phyloP scores from a whole-genome alignment of 2,329 filamentous ascomycete species.

The Cladorrhinum sp. region DNA sequence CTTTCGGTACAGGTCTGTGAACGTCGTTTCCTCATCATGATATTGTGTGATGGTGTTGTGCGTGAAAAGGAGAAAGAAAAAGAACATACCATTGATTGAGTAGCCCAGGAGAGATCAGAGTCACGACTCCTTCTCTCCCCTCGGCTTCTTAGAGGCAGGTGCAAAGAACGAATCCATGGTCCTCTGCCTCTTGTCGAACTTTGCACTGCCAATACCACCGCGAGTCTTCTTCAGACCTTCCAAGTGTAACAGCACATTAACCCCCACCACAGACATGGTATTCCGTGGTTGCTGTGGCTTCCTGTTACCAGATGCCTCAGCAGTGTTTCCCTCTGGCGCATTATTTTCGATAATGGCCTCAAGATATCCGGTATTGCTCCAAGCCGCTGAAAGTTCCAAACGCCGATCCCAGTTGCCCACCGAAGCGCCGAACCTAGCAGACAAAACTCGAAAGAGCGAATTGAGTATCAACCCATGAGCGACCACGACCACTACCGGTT shows the following conservation, averaged over 20 bases:
- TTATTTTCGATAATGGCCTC: slow-evolving; percentile 26
- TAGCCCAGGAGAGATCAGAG: not conserved
- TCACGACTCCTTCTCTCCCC: slow-evolving; percentile 29
- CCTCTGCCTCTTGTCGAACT: slow-evolving; percentile 71
- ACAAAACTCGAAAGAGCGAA: slow-evolving; percentile 62
- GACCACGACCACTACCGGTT: slow-evolving; percentile 61
- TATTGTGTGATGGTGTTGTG: slow-evolving; percentile 36
- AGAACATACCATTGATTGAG: slow-evolving; percentile 39
- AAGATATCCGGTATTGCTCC: slow-evolving; percentile 54
- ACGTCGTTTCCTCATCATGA: slow-evolving; percentile 68
- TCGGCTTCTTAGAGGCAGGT: slow-evolving; percentile 47
- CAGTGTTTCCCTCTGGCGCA: not conserved
- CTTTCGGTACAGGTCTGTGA: slow-evolving; percentile 85
- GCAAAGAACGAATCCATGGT: slow-evolving; percentile 74
- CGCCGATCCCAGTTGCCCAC: slow-evolving; percentile 14
- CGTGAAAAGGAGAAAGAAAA: slow-evolving; percentile 22
- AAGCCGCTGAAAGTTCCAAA: slow-evolving; percentile 35
- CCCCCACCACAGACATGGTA: slow-evolving; percentile 47
- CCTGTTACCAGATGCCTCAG: slow-evolving; percentile 13
- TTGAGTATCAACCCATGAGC: slow-evolving; percentile 81
- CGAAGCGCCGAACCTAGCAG: slow-evolving; percentile 47
- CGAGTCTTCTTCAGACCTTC: slow-evolving; percentile 71
- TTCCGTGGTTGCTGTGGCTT: slow-evolving; percentile 7
- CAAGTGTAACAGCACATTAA: slow-evolving; percentile 73
- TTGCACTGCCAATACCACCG: slow-evolving; percentile 76